These are phyloP conservation scores for Scortechinia acanthostroma DNA, from an alignment of 2,329 filamentous ascomycete species.

Conservation along the genomic window DNA sequence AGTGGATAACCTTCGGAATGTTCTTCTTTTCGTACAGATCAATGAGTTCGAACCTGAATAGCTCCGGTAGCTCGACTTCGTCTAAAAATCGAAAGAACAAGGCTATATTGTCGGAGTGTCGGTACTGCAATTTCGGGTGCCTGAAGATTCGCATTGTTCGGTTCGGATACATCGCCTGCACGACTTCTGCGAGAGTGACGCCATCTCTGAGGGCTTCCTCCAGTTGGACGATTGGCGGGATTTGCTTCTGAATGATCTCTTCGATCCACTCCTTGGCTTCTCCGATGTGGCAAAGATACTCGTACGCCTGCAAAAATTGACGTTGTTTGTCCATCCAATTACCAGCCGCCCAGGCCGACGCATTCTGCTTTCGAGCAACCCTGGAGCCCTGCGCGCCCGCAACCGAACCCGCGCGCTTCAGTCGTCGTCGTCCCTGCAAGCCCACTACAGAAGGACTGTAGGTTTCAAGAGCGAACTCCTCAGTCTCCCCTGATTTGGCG, in stretches of 20 bases:
- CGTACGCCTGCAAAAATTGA: conserved; percentile 92
- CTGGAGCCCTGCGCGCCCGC: conserved; percentile 34
- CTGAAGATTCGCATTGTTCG: conserved; percentile 76
- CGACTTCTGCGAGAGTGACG: conserved; percentile 87
- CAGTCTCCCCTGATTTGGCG: conserved; percentile 61
- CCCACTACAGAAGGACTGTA: conserved; percentile 81
- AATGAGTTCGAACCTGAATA: conserved; percentile 94
- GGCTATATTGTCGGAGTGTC: conserved; percentile 96
- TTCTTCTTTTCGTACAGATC: conserved; percentile 99
- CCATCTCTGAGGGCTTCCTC: conserved; percentile 90
- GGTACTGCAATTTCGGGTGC: conserved; percentile 77
- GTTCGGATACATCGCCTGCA: conserved; percentile 78
- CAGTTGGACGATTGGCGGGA: conserved; percentile 86
- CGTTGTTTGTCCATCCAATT: conserved; percentile 99
- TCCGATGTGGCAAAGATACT: conserved; percentile 97
- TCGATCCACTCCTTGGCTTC: conserved; percentile 99
- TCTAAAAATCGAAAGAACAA: conserved; percentile 91
- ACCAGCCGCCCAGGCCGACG: conserved; percentile 22
- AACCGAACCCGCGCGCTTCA: conserved; percentile 63
- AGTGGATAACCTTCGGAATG: conserved; percentile 98
- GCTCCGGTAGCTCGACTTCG: conserved; percentile 83
- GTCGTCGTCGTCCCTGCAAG: conserved; percentile 71
- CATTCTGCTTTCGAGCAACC: conserved; percentile 46
- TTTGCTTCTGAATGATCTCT: conserved; percentile 74
- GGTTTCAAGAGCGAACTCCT: conserved; percentile 74